Evolutionary conservation across 2,329 filamentous ascomycete species (phyloP).

Genomic region (Lachnellula occidentalis): DNA sequence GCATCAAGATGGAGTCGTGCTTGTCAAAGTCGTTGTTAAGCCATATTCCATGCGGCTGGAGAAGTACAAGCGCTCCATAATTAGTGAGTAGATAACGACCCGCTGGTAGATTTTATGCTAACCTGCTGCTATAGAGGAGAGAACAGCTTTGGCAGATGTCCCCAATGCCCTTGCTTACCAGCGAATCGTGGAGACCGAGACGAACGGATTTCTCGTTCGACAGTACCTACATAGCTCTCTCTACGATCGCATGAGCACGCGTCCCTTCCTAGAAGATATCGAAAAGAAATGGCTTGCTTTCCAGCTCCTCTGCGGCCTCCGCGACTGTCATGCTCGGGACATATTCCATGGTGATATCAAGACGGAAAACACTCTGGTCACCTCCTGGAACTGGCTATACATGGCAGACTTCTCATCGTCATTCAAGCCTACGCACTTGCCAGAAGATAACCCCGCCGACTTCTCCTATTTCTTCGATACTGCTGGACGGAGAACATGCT

Average conservation of each 20-base stretch:
- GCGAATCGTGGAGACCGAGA: constrained; percentile 84
- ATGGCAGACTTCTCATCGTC: constrained; percentile 94
- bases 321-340: constrained; percentile 84
- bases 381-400: constrained; percentile 99
- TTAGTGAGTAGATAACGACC: constrained; percentile 48
- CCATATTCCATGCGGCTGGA: constrained; percentile 79
- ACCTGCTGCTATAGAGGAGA: constrained; percentile 56
- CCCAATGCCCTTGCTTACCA: constrained; percentile 91
- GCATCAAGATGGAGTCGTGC: constrained; percentile 82
- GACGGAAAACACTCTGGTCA: constrained; percentile 93
- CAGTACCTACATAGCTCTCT: constrained; percentile 96
- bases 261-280: constrained; percentile 93
- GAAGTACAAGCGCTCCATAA: constrained; percentile 70
- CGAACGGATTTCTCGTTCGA: constrained; percentile 85
- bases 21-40: constrained; percentile 94
- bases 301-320: constrained; percentile 84
- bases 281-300: constrained; percentile 99
- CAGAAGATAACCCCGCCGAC: constrained; percentile 93
- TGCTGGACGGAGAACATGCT: constrained; percentile 85
- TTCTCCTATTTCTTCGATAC: constrained; percentile 98
- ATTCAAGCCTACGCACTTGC: constrained; percentile 89
- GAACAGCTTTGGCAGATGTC: constrained; percentile 71
- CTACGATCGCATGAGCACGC: constrained; percentile 93
- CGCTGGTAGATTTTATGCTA: constrained; percentile 5
- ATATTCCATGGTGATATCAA: constrained; percentile 98